Evolutionary conservation across 192 early-diverging fungal species (phyloP).

Genomic region (Backusella liffmaniae): DNA sequence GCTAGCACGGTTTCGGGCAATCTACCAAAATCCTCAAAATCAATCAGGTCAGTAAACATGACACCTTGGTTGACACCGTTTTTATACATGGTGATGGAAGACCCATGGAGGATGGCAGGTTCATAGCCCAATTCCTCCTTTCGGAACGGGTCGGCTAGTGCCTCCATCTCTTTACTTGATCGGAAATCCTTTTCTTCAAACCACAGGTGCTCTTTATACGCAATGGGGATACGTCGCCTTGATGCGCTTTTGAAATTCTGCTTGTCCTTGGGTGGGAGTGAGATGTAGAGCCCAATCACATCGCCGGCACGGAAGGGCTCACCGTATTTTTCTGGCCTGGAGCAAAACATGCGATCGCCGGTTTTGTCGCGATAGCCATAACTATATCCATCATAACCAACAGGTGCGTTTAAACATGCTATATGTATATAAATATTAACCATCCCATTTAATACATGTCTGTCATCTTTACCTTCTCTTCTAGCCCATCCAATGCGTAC

Average conservation of each 20-base stretch:
- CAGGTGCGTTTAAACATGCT: conserved; percentile 61
- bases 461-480: conserved; percentile 49
- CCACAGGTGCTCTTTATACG: conserved; percentile 50
- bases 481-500: conserved; percentile 64
- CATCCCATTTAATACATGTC: not conserved
- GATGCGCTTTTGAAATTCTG: conserved; percentile 40
- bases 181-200: conserved; percentile 58
- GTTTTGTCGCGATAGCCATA: conserved; percentile 64
- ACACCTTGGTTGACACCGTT: conserved; percentile 60
- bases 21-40: conserved; percentile 37
- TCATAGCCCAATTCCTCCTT: not conserved
- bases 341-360: conserved; percentile 59
- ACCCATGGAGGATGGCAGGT: conserved; percentile 43
- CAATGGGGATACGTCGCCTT: conserved; percentile 49
- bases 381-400: conserved; percentile 65
- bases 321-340: conserved; percentile 46
- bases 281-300: conserved; percentile 63
- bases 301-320: conserved; percentile 62
- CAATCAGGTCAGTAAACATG: conserved; percentile 52
- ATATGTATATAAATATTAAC: not conserved
- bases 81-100: conserved; percentile 62
- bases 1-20: conserved; percentile 17
- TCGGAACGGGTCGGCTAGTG: conserved; percentile 41
- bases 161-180: conserved; percentile 49
- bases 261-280: conserved; percentile 42